Conservation (phyloP, 768 basidiomycete genomes). For the Paxillus rubicundulus region DNA sequence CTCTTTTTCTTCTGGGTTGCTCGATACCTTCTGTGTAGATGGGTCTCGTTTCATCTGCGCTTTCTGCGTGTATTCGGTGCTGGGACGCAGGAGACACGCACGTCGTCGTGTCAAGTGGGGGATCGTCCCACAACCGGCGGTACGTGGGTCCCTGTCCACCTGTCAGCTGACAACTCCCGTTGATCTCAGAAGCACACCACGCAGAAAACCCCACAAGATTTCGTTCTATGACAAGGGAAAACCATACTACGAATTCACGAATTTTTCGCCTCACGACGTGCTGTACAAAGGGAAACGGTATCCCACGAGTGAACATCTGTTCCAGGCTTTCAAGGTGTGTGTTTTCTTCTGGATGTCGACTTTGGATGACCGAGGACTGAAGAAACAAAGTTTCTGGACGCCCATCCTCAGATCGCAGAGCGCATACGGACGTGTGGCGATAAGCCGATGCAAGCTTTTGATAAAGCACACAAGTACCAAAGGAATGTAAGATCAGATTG, state of each 20-base stretch:
- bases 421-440: slow-evolving; percentile 64
- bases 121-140: not conserved
- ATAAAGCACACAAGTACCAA: slow-evolving; percentile 66
- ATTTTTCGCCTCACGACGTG: slow-evolving; percentile 70
- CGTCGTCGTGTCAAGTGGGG: not conserved
- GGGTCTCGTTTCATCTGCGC: not conserved
- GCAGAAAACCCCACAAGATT: slow-evolving; percentile 26
- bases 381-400: slow-evolving; percentile 50
- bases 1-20: not conserved
- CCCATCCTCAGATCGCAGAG: slow-evolving; percentile 62
- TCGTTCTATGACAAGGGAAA: slow-evolving; percentile 64
- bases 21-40: not conserved
- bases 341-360: not conserved
- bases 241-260: slow-evolving; percentile 70
- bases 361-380: too few relatives aligned
- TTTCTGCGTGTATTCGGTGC: not conserved
- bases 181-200: not conserved
- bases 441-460: slow-evolving; percentile 59
- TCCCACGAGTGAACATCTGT: slow-evolving; percentile 75
- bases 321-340: slow-evolving; percentile 71
- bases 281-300: slow-evolving; percentile 61
- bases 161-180: not conserved
- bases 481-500: slow-evolving; percentile 62
- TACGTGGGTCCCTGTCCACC: not conserved
- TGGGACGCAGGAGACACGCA: not conserved